phyloP scores from a whole-genome alignment of 768 basidiomycete genomes.

The Phylloporus scabripes region DNA sequence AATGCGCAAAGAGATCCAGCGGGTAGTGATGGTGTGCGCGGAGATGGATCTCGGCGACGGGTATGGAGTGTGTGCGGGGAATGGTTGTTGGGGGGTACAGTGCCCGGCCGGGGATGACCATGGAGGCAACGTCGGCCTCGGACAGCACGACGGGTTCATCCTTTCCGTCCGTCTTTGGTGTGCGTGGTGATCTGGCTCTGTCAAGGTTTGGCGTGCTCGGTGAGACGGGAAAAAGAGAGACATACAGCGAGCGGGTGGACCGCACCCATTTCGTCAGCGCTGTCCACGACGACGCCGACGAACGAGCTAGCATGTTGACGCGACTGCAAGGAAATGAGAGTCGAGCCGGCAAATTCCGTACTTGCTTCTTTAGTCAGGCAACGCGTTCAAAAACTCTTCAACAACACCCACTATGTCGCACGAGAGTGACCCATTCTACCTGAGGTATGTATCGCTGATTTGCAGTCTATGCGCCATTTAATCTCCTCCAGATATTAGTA shows the following conservation, averaged over 20 bases:
- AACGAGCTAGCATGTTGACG: constrained; percentile 29
- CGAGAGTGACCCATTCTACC: constrained; percentile 77
- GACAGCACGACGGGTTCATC: constrained; percentile 19
- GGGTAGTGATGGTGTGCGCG: constrained; percentile 64
- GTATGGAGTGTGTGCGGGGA: constrained; percentile 59
- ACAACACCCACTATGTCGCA: constrained; percentile 23
- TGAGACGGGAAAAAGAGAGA: background rate
- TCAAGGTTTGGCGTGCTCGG: background rate
- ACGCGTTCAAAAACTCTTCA: constrained; percentile 4
- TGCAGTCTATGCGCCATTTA: constrained; percentile 7
- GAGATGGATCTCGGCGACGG: constrained; percentile 79
- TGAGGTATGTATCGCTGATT: constrained; percentile 44
- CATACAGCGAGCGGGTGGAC: constrained; percentile 13
- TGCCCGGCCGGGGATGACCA: constrained; percentile 57
- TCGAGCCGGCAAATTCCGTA: constrained; percentile 17
- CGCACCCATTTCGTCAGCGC: constrained; percentile 21
- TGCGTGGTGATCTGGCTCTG: constrained; percentile 5
- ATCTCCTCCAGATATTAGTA: constrained; percentile 46
- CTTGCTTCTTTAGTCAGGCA: background rate
- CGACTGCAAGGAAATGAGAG: background rate
- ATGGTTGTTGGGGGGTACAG: constrained; percentile 51
- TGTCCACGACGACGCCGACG: constrained; percentile 15
- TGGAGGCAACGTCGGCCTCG: constrained; percentile 44
- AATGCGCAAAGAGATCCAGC: constrained; percentile 78
- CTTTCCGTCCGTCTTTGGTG: background rate